Evolutionary conservation across 176 grass and related monocot species (phyloP), one percentile per base, ranked within the genome.

Genomic region (Aegilops bicornis): DNA sequence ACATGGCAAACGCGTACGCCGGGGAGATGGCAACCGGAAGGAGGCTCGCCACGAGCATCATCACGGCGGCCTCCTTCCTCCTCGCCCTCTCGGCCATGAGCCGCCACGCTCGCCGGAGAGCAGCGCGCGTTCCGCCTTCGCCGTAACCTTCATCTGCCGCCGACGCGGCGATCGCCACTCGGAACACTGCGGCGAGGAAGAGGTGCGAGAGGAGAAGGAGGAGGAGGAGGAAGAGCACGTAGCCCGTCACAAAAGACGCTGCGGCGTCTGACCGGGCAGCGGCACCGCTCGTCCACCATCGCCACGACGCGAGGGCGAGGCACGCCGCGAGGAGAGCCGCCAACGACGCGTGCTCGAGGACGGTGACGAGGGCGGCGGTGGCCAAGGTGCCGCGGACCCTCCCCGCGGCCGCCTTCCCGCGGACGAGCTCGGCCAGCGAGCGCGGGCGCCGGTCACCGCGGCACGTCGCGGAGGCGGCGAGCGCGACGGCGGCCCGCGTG

Each of bases 61-160:
- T 13, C n/a, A 83, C 82, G 52, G 50, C 69, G 35, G 48, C 68
- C 52, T 72, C 69, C 50, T 83, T 83, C 35, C 36, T 74, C 52
- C 69, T 83, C 33, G 50, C 80, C 45, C 22, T 60, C 33, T 2
- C 22, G 22, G 69, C 40, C 37, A 83, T 11, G 5, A 73, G 68
- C 69, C 33, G 14, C 68, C 81, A 83, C 52, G 81, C 50, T 23
- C 3, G 5, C 15, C 33, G 9, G 8, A 73, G 20, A 30, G 69
- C 43, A n/a, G 35, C 17, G n/a, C 52, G 14, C 15, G 43, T 14
- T 23, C 23, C 10, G 48, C 32, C 22, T 54, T 54, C 50, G 16
- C 16, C 50, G 13, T 59, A 11, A 7, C 32, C 68, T 40, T 83
- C 52, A 52, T 39, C 68, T 17, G 39, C 79, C 0, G 22, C 52